phyloP scores from a whole-genome alignment of 2,329 filamentous ascomycete genomes.

The Mycosphaerella arachidis region DNA sequence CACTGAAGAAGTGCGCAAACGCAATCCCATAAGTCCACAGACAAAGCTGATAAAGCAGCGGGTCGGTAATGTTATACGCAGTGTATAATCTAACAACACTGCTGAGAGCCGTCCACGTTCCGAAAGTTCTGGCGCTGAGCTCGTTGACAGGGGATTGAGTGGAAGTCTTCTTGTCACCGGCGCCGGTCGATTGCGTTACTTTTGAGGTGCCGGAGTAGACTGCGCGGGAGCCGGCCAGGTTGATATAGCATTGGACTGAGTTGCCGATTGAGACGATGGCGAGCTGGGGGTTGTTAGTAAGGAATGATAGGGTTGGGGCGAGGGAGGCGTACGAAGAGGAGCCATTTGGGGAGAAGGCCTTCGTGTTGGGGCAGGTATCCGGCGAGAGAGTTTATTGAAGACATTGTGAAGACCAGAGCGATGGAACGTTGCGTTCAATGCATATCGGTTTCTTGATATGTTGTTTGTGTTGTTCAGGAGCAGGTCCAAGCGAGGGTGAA shows the following conservation, averaged over 20 bases:
- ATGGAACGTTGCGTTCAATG: background rate
- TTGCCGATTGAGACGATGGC: constrained; percentile 80
- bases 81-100: constrained; percentile 75
- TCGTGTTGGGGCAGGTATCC: constrained; percentile 42
- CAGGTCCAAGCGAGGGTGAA: background rate
- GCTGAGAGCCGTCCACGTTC: constrained; percentile 80
- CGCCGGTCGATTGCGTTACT: background rate
- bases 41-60: constrained; percentile 71
- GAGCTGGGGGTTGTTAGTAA: constrained; percentile 52
- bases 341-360: constrained; percentile 60
- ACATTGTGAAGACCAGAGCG: constrained; percentile 4
- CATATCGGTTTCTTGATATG: background rate
- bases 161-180: background rate
- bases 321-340: constrained; percentile 52
- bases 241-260: constrained; percentile 75
- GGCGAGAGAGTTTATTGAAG: constrained; percentile 19
- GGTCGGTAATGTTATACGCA: constrained; percentile 72
- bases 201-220: constrained; percentile 64
- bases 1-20: constrained; percentile 70
- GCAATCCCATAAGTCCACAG: constrained; percentile 79
- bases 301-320: constrained; percentile 5
- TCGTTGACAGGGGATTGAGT: constrained; percentile 57
- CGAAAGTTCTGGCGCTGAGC: constrained; percentile 74
- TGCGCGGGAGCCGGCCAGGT: constrained; percentile 75
- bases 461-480: background rate